These are phyloP conservation scores for Ganoderma multipileum DNA, from an alignment of 1,284 basidiomycete species.

Conservation along the genomic window DNA sequence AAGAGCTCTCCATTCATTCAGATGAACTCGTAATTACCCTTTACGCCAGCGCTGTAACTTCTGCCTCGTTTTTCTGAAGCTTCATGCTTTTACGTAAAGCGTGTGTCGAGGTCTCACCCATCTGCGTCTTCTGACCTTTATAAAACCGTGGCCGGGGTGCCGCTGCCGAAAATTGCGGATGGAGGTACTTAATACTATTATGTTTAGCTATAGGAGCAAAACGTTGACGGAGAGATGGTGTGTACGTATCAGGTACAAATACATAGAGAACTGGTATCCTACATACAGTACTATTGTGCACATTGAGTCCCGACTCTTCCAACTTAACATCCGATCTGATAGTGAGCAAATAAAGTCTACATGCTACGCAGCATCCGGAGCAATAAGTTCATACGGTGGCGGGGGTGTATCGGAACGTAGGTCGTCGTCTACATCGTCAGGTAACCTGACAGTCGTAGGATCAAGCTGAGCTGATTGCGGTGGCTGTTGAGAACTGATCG, in stretches of 20 bases:
- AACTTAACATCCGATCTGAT: neutral
- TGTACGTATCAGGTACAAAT: neutral
- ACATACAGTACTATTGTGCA: neutral
- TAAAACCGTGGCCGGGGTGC: neutral
- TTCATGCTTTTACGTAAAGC: conserved; percentile 33
- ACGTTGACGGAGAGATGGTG: neutral
- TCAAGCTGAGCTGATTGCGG: conserved; percentile 4
- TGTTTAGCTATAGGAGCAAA: neutral
- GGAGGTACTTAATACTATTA: neutral
- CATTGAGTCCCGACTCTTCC: neutral
- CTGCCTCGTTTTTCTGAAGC: conserved; percentile 33
- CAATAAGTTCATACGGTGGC: conserved; percentile 33
- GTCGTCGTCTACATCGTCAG: conserved; percentile 18
- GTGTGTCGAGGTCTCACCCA: neutral
- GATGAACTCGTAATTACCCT: conserved; percentile 6
- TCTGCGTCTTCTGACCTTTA: neutral
- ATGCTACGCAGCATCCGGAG: conserved; percentile 14
- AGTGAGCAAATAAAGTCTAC: neutral
- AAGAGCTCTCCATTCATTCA: neutral
- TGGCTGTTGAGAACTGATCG: neutral
- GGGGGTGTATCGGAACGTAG: conserved; percentile 33
- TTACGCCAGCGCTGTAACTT: conserved; percentile 22
- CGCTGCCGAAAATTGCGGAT: neutral
- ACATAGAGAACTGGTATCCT: neutral
- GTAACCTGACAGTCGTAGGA: conserved; percentile 19